A percentile compares a stretch with the other conserved stretches of the same genome.
phyloP scores from a whole-genome alignment of 2,329 filamentous ascomycete species.

The Paraphoma sp. region DNA sequence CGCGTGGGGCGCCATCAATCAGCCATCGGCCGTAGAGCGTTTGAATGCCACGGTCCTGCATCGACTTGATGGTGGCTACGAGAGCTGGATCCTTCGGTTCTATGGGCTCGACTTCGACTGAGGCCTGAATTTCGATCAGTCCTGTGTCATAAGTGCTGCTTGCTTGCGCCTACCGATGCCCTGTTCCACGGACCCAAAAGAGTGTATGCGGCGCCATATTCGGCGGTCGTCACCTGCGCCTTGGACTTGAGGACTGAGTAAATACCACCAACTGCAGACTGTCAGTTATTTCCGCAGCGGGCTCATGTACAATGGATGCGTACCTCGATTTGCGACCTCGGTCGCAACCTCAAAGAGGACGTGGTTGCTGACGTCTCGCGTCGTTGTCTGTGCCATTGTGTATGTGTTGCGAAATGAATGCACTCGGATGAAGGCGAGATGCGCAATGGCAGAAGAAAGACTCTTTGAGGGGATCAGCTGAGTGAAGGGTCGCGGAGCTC shows the following conservation, averaged over 20 bases:
- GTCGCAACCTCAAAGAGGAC: conserved; percentile 96
- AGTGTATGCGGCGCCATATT: conserved; percentile 98
- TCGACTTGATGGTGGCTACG: conserved; percentile 82
- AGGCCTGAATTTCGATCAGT: conserved; percentile 66
- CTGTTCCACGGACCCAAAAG: conserved; percentile 94
- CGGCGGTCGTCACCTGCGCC: conserved; percentile 93
- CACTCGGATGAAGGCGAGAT: conserved; percentile 3
- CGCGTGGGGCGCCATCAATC: conserved; percentile 93
- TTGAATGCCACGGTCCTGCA: conserved; percentile 89
- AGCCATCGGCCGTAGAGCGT: conserved; percentile 96
- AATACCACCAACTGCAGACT: conserved; percentile 84
- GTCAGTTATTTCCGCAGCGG: conserved; percentile 18
- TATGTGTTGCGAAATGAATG: conserved; percentile 10
- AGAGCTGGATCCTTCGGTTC: conserved; percentile 83
- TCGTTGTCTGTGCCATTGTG: conserved; percentile 32
- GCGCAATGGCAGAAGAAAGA: conserved; percentile 15
- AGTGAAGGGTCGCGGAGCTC: conserved; percentile 20
- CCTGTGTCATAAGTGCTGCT: conserved; percentile 1
- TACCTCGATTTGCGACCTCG: conserved; percentile 95
- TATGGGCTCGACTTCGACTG: conserved; percentile 96
- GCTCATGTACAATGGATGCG: conserved; percentile 29
- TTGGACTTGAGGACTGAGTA: conserved; percentile 99
- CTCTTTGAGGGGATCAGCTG: conserved; percentile 22
- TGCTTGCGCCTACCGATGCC: conserved; percentile 70
- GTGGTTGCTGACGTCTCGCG: conserved; percentile 87